phyloP scores from a whole-genome alignment of 306 rosid species.

The Alnus rubra region DNA sequence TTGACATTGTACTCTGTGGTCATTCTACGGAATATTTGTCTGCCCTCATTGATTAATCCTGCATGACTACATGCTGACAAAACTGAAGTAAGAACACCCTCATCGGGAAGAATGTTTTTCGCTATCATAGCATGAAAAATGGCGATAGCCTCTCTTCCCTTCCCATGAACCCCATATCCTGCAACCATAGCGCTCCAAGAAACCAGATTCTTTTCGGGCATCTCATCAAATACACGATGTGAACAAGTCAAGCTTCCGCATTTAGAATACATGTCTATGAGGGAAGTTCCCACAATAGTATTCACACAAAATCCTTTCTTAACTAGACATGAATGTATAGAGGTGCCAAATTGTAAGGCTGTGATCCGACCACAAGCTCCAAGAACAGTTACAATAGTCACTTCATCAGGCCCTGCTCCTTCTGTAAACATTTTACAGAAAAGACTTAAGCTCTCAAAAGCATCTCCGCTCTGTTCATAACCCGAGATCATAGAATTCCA shows the following conservation, averaged over 20 bases:
- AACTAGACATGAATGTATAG: conserved; percentile 48
- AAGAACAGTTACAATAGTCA: conserved; percentile 45
- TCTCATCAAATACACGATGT: conserved; percentile 39
- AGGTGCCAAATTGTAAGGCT: conserved; percentile 50
- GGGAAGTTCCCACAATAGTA: conserved; percentile 52
- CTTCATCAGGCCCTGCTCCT: conserved; percentile 52
- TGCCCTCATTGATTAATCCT: conserved; percentile 60
- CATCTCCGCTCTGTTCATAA: conserved; percentile 46
- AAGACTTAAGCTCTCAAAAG: conserved; percentile 50
- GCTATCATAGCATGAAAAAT: conserved; percentile 47
- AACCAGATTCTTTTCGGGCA: conserved; percentile 54
- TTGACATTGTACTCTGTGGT: conserved; percentile 43
- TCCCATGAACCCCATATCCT: conserved; percentile 63
- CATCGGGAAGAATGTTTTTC: conserved; percentile 47
- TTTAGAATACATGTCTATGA: conserved; percentile 62
- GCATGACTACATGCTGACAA: conserved; percentile 71
- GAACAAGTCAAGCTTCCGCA: conserved; percentile 60
- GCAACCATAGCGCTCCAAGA: conserved; percentile 57
- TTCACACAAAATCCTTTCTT: conserved; percentile 50
- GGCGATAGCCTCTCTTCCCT: conserved; percentile 57
- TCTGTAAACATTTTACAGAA: conserved; percentile 49
- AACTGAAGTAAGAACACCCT: conserved; percentile 58
- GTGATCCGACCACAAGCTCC: conserved; percentile 53
- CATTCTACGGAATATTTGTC: conserved; percentile 45
- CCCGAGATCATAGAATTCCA: conserved; percentile 70